A percentile compares a stretch with the other conserved stretches of the same genome.
These are phyloP conservation scores for Scheffersomyces lignicola DNA, from an alignment of 1,139 yeast species.

Conservation along the genomic window DNA sequence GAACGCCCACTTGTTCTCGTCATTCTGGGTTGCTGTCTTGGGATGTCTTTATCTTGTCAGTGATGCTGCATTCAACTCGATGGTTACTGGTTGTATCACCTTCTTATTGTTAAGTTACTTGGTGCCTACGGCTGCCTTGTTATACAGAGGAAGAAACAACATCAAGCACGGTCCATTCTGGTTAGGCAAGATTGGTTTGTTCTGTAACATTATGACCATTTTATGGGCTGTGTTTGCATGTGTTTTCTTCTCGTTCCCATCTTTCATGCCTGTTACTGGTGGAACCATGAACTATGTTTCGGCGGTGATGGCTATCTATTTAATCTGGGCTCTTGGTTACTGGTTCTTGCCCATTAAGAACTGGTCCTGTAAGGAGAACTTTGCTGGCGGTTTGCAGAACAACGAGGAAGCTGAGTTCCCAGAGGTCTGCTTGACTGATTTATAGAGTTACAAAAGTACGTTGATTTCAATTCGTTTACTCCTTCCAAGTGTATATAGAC, in stretches of 20 bases:
- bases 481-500: not conserved
- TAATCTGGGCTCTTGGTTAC: constrained; percentile 52
- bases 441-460: constrained; percentile 7
- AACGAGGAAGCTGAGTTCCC: constrained; percentile 49
- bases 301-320: constrained; percentile 60
- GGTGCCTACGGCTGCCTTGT: constrained; percentile 49
- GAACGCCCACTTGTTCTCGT: constrained; percentile 45
- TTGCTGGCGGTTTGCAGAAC: constrained; percentile 46
- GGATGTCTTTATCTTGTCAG: constrained; percentile 44
- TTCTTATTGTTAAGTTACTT: constrained; percentile 42
- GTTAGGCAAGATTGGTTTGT: constrained; percentile 57
- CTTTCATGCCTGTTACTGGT: constrained; percentile 60
- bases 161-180: constrained; percentile 67
- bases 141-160: constrained; percentile 56
- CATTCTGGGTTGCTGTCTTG: constrained; percentile 38
- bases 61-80: constrained; percentile 46
- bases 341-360: constrained; percentile 55
- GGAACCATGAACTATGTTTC: constrained; percentile 70
- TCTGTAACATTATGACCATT: constrained; percentile 55
- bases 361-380: constrained; percentile 38
- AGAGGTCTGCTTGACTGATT: constrained; percentile 35
- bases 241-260: constrained; percentile 69
- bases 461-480: not conserved
- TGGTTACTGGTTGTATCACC: constrained; percentile 47
- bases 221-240: constrained; percentile 61